Evolutionary conservation across 805 yeast genomes (phyloP).

Genomic region (Saccharomycopsis sp.): DNA sequence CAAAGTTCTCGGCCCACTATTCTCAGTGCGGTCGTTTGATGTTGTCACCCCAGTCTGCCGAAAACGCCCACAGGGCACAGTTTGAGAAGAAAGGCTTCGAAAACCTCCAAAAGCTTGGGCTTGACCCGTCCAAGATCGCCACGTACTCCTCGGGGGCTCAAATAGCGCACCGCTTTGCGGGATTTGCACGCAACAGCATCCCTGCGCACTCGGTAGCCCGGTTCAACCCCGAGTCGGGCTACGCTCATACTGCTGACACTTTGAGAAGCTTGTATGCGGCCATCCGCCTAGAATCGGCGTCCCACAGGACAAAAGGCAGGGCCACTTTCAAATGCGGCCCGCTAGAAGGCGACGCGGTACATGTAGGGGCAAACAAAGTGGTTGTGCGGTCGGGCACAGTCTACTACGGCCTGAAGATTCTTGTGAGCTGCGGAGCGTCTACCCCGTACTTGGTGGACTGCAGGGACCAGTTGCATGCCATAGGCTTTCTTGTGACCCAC

Average conservation of each 20-base stretch:
- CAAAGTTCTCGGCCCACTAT: conserved; percentile 29
- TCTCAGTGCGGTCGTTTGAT: conserved; percentile 38
- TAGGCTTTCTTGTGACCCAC: conserved; percentile 35
- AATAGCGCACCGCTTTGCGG: conserved; percentile 27
- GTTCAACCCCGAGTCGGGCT: conserved; percentile 38
- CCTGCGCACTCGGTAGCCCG: conserved; percentile 26
- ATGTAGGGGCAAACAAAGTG: neutral
- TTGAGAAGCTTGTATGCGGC: conserved; percentile 19
- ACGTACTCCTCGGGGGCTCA: conserved; percentile 28
- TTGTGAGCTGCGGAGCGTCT: conserved; percentile 29
- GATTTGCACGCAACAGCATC: conserved; percentile 25
- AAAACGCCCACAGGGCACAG: conserved; percentile 30
- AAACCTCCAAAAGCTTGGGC: conserved; percentile 27
- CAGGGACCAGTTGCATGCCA: conserved; percentile 29
- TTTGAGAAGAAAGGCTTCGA: conserved; percentile 35
- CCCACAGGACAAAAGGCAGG: neutral
- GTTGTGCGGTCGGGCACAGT: conserved; percentile 21
- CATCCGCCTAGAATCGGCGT: neutral
- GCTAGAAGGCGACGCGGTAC: neutral
- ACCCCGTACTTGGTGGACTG: conserved; percentile 27
- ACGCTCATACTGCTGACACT: conserved; percentile 37
- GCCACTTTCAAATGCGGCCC: conserved; percentile 3
- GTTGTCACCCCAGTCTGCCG: conserved; percentile 27
- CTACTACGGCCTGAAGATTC: conserved; percentile 28
- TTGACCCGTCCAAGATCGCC: conserved; percentile 25